Evolutionary conservation across 352 stramenopile species (phyloP), one percentile per base, ranked within the genome.

Genomic region (Pythium sp.): DNA sequence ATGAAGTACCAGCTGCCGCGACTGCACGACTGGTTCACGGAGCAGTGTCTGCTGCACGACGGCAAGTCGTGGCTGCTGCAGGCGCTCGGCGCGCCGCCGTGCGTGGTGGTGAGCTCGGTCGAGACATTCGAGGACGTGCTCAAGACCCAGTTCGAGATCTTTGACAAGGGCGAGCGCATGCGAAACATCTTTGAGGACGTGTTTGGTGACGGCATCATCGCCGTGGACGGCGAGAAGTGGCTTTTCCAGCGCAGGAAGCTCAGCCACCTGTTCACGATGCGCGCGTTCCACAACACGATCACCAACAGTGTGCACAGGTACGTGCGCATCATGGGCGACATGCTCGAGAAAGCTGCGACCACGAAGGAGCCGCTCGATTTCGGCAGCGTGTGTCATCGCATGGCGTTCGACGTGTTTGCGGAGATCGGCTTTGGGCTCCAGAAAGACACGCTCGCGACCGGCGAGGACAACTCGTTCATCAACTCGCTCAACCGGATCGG

Each of bases 321-420:
- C 64, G 73, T 75, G 30, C 58, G 73, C 14, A 55, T 77, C 9
- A 57, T 87, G 54, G 70, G 70, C 15, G 58, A 32, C 2, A 69
- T 65, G 32, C 68, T 86, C 6, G 63, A 63, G 38, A 58, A 62
- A 20, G 57, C 51, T 2, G 41, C 62, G 22, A 58, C 6, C 34
- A 5, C 14, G 8, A 11, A 36, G 26, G 22, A 34, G 22, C 47
- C 64, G 30, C 38, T 69, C 20, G 22, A 69, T 18, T 63, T 49
- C 9, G 64, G 64, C 3, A 62, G 82, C 43, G 59, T 80, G 18
- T 87, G 87, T 64, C 75, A 83, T 30, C 71, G 73, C 9, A 85
- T 89, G 46, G 74, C 81, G 14, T 79, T 89, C 18, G 79, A 88
- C 58, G 80, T 78, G 6, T 92, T 90, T 54, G 73, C 79, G 0